These are phyloP conservation scores for Carex kokanica DNA, from an alignment of 176 grass and related monocot species.

Conservation along the genomic window DNA sequence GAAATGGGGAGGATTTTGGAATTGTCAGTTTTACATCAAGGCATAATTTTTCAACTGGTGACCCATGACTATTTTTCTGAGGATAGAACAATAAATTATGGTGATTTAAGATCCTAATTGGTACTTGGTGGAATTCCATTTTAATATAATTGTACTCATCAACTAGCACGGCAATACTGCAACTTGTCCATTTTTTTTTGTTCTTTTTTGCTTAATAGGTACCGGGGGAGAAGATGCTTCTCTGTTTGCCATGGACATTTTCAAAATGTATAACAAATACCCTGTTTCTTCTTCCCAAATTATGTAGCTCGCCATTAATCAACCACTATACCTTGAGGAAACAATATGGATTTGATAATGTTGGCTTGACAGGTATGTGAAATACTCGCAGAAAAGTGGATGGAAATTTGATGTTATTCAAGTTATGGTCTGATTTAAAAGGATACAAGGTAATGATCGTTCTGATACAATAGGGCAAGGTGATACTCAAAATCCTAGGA, in stretches of 20 bases:
- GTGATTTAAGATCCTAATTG: neutral
- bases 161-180: too few species aligned
- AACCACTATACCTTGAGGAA: neutral
- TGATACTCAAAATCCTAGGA: too few species aligned
- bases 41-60: neutral
- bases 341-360: slow-evolving; percentile 16
- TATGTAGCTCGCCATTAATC: neutral
- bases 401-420: slow-evolving; percentile 93
- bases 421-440: slow-evolving; percentile 75
- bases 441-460: slow-evolving; percentile 70
- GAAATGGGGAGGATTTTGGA: neutral
- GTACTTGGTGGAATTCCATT: neutral
- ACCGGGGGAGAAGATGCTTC: slow-evolving; percentile 96
- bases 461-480: too few species aligned
- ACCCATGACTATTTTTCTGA: neutral
- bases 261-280: slow-evolving; percentile 56
- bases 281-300: slow-evolving; percentile 2
- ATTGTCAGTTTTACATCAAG: neutral
- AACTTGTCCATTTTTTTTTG: too few species aligned
- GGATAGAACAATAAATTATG: neutral
- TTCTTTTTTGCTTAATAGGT: slow-evolving; percentile 26
- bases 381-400: slow-evolving; percentile 71
- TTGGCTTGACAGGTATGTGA: slow-evolving; percentile 57
- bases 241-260: slow-evolving; percentile 94
- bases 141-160: too few species aligned